phyloP scores from a whole-genome alignment of 192 early-diverging fungal species.

The Rhizophagus prolifer region DNA sequence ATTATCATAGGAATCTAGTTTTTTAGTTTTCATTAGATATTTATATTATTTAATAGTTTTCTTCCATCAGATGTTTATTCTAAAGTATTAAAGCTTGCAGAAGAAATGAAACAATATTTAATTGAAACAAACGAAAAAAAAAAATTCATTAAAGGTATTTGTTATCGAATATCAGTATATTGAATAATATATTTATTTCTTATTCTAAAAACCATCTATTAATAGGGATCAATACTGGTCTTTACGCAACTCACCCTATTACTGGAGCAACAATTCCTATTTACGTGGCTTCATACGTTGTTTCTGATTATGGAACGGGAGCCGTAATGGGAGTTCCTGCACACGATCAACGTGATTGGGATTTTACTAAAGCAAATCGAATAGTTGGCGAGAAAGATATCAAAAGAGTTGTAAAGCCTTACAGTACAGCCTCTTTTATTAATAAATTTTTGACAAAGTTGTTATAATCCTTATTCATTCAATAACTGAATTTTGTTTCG shows the following conservation, averaged over 20 bases:
- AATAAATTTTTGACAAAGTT: neutral
- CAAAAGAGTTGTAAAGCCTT: conserved; percentile 54
- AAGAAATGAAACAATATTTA: conserved; percentile 10
- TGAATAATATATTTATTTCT: neutral
- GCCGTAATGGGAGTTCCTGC: conserved; percentile 87
- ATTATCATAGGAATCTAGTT: conserved; percentile 16
- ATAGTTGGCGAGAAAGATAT: conserved; percentile 39
- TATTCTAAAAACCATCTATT: neutral
- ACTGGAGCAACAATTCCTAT: conserved; percentile 59
- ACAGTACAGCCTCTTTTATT: neutral
- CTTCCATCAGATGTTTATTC: conserved; percentile 7
- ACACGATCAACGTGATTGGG: conserved; percentile 74
- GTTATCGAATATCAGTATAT: neutral
- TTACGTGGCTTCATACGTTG: conserved; percentile 72
- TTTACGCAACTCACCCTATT: conserved; percentile 65
- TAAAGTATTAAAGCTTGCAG: conserved; percentile 32
- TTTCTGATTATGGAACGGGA: conserved; percentile 76
- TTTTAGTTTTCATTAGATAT: neutral
- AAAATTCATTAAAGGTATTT: conserved; percentile 37
- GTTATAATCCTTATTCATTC: neutral
- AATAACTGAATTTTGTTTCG: neutral
- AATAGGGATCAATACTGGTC: conserved; percentile 59
- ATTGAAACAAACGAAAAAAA: conserved; percentile 18
- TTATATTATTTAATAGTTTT: conserved; percentile 15
- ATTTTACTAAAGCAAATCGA: conserved; percentile 59